phyloP scores from a whole-genome alignment of 805 yeast species.

The Candida sakaeoensis region DNA sequence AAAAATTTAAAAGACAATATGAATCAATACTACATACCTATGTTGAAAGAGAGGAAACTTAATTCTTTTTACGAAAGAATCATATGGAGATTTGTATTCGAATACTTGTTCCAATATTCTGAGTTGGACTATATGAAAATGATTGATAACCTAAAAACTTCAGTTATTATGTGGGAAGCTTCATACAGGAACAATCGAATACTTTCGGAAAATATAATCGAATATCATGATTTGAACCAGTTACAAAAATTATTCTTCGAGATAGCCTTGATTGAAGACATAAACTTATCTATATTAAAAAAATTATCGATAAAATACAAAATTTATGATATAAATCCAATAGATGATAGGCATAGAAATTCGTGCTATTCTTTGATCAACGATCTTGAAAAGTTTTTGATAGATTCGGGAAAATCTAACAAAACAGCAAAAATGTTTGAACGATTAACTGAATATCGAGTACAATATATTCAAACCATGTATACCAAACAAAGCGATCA shows the following conservation, averaged over 20 bases:
- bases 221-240: conserved; percentile 16
- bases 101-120: conserved; percentile 21
- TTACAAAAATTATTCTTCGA: conserved; percentile 25
- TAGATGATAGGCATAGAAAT: conserved; percentile 29
- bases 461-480: conserved; percentile 3
- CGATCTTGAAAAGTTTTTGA: conserved; percentile 11
- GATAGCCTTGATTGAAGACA: conserved; percentile 17
- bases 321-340: conserved; percentile 17
- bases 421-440: background rate
- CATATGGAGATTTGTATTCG: conserved; percentile 39
- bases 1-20: conserved; percentile 28
- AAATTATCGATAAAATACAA: conserved; percentile 29
- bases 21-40: conserved; percentile 20
- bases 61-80: conserved; percentile 38
- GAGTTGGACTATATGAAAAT: conserved; percentile 21
- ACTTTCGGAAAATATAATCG: conserved; percentile 14
- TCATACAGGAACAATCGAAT: conserved; percentile 12
- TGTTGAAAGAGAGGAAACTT: conserved; percentile 18
- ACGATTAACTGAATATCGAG: background rate
- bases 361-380: conserved; percentile 15
- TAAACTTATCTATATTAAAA: conserved; percentile 20
- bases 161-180: conserved; percentile 39
- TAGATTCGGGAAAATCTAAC: background rate
- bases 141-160: conserved; percentile 20
- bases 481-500: background rate